These are phyloP conservation scores for Candida tunisiensis DNA, from an alignment of 1,139 yeast species.

Conservation along the genomic window DNA sequence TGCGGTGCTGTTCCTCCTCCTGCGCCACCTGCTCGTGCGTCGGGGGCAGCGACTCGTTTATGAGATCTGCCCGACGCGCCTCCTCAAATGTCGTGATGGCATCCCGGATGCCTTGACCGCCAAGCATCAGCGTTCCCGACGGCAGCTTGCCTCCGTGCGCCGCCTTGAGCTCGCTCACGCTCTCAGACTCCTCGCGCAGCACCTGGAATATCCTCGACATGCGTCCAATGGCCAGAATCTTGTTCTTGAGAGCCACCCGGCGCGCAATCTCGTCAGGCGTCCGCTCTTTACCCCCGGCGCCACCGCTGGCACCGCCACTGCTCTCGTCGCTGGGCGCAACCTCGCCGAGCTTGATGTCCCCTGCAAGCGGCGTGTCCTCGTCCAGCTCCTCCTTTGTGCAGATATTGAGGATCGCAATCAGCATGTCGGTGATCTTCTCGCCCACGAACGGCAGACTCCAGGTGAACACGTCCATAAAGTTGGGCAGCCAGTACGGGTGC, in stretches of 20 bases:
- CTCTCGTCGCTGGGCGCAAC: too few species aligned
- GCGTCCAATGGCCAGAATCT: constrained; percentile 87
- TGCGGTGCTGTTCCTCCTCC: constrained; percentile 28
- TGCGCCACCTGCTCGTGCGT: constrained; percentile 36
- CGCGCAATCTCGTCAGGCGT: constrained; percentile 19
- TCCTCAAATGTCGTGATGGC: constrained; percentile 68
- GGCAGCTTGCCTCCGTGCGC: constrained; percentile 62
- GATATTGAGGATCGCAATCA: constrained; percentile 76
- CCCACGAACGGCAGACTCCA: constrained; percentile 98
- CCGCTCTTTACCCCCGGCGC: not conserved
- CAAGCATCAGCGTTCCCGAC: constrained; percentile 73
- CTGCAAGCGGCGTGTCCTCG: constrained; percentile 43
- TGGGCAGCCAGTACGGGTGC: constrained; percentile 96
- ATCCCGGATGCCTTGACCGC: constrained; percentile 60
- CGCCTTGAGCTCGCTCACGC: constrained; percentile 63
- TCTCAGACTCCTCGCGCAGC: constrained; percentile 78
- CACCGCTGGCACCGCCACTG: not conserved
- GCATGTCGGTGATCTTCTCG: constrained; percentile 86
- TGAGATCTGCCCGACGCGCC: constrained; percentile 66
- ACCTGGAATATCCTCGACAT: constrained; percentile 88
- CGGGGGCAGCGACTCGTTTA: constrained; percentile 89
- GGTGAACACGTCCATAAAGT: constrained; percentile 92
- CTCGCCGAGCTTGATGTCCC: too few species aligned
- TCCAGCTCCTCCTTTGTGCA: constrained; percentile 93
- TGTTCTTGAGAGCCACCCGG: constrained; percentile 58